Base-by-base conservation (phyloP, 331 rosid species). In the Ulmus americana region DNA sequence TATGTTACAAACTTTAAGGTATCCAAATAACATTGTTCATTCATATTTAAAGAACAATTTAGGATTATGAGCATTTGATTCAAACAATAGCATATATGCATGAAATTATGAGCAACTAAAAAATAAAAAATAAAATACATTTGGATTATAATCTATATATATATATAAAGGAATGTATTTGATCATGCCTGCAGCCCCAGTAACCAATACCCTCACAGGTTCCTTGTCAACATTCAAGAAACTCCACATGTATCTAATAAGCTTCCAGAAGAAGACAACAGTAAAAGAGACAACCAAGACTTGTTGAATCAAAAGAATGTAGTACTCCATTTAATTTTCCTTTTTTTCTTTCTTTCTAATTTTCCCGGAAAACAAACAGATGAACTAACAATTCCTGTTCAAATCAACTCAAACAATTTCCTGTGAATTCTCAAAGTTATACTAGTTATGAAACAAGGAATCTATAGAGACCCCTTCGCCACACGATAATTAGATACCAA, bases 181-280 rank as follows among this genome's bases (percentile, higher is more conserved):
- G 70, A 38, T 41, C 90, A 63, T 90, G 86, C 95, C 96, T 82
- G 86, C 81, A 69, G 91, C 96, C 45, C 90, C 95, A 2, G 89
- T 86, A 72, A 90, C 83, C 78, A 90, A 81, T 1, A 90, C 83
- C 0, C 54, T 83, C 44, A 84, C 61, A 2, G 96, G 95, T 64
- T 90, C 85, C 76, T 81, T 86, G 61, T 84, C 83, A 53, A 35
- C 68, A 39, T 58, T 70, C 44, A 83, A 67, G 77, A 91, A 88
- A 70, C 84, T 73, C 73, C 79, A 83, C 88, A 91, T 84, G 52
- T 84, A 58, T 67, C 64, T 84, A 39, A 79, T 62, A 46, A 84
- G 84, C 76, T 73, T 83, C 95, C 90, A 82, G 70, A 83, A 84
- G 68, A 91, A 77, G 62, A 68, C 66, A 9, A 65, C 8, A 44